Conservation (phyloP, 495 filamentous ascomycete genomes). For the Aspergillus mulundensis region DNA sequence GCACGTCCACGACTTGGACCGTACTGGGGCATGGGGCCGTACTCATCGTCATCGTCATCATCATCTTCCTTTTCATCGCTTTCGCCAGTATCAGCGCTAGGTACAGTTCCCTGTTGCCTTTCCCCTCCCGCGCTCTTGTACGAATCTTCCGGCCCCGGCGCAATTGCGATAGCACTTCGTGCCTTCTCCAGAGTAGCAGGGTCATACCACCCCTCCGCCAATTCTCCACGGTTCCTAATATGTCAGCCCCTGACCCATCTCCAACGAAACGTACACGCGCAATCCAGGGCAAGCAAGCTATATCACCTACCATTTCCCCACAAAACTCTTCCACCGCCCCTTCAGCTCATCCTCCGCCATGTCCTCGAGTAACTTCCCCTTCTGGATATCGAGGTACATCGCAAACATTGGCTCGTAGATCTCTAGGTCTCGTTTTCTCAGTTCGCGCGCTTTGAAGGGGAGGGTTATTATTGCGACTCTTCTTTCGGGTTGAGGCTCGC, state of each 20-base stretch:
- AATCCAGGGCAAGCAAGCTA: not conserved
- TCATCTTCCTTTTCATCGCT: constrained; percentile 49
- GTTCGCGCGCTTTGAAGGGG: constrained; percentile 60
- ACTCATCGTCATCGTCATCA: constrained; percentile 58
- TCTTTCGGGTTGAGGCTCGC: constrained; percentile 17
- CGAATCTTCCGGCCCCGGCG: not conserved
- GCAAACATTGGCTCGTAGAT: constrained; percentile 69
- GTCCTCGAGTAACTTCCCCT: constrained; percentile 59
- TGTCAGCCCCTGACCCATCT: constrained; percentile 15
- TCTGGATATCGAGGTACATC: constrained; percentile 87
- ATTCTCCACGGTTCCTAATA: constrained; percentile 80
- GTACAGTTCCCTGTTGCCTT: not conserved
- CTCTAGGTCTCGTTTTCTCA: constrained; percentile 62
- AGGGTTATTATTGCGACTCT: constrained; percentile 41
- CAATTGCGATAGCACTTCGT: constrained; percentile 11
- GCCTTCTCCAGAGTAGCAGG: constrained; percentile 57
- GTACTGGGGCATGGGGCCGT: constrained; percentile 66
- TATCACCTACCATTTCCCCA: constrained; percentile 70
- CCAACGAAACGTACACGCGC: not conserved
- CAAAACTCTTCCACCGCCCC: constrained; percentile 92
- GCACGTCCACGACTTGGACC: constrained; percentile 14
- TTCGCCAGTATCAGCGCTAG: constrained; percentile 25
- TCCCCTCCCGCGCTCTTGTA: not conserved
- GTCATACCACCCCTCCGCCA: constrained; percentile 93
- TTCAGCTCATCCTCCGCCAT: constrained; percentile 65